Evolutionary conservation across 257 asterid genomes (phyloP).

Genomic region (Solanum infundibuliforme): DNA sequence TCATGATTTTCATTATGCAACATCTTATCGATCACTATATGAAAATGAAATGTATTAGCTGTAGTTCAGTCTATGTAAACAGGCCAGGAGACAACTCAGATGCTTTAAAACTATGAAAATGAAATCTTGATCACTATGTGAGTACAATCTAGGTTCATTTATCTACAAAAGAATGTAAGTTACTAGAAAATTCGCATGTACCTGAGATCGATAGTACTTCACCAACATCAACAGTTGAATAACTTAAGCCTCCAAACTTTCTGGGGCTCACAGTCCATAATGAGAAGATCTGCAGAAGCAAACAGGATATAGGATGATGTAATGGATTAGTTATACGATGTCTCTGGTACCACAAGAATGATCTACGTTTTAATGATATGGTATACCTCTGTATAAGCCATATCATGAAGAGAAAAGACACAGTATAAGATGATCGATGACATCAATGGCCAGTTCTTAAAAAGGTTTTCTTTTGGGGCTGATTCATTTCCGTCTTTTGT

Average conservation of each 20-base stretch:
- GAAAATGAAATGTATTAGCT: background rate
- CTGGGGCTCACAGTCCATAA: slow-evolving; percentile 83
- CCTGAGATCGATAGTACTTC: slow-evolving; percentile 72
- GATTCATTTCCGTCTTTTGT: background rate
- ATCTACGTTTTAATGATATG: background rate
- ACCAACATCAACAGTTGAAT: slow-evolving; percentile 60
- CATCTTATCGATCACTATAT: background rate
- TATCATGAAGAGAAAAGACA: slow-evolving; percentile 12
- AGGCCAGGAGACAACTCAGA: background rate
- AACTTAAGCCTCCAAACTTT: slow-evolving; percentile 64
- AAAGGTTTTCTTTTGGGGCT: background rate
- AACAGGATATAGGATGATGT: background rate
- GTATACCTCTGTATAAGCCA: slow-evolving; percentile 12
- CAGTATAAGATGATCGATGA: slow-evolving; percentile 12
- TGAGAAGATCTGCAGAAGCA: slow-evolving; percentile 54
- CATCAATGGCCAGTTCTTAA: slow-evolving; percentile 13
- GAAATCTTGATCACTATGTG: background rate
- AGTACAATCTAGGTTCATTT: background rate
- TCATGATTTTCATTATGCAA: background rate
- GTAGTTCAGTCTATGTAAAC: background rate
- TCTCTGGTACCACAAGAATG: background rate
- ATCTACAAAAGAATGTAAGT: background rate
- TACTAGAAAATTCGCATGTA: background rate
- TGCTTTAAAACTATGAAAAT: background rate
- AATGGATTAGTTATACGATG: background rate